These are phyloP conservation scores for Microthlaspi erraticum DNA, from an alignment of 345 rosid species.

Conservation along the genomic window DNA sequence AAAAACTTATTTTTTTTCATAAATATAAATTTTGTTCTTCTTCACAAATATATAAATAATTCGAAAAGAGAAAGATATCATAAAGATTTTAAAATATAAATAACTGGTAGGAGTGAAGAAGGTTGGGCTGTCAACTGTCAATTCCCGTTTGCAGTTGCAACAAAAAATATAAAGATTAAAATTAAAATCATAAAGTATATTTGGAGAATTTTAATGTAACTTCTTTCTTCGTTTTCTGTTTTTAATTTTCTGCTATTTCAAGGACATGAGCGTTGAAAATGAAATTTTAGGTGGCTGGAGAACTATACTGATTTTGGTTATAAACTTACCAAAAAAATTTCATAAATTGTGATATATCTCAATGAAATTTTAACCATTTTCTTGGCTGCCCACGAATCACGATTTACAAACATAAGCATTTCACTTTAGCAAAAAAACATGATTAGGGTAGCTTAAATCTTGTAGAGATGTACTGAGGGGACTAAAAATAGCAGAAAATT, in stretches of 20 bases:
- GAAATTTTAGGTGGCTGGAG: constrained; percentile 6
- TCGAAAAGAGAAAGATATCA: constrained; percentile 37
- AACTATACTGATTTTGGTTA: not conserved
- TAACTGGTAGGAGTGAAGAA: constrained; percentile 33
- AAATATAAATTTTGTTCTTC: not conserved
- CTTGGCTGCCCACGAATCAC: not conserved
- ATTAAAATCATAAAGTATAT: constrained; percentile 18
- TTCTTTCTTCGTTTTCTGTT: constrained; percentile 38
- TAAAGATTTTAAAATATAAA: too few relatives aligned
- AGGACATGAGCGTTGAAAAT: constrained; percentile 22
- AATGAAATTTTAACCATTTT: not conserved
- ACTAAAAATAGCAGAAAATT: not conserved
- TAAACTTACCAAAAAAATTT: not conserved
- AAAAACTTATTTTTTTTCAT: constrained; percentile 19
- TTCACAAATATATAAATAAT: not conserved
- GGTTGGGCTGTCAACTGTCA: constrained; percentile 58
- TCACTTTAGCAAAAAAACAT: too few relatives aligned
- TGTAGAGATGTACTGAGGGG: not conserved
- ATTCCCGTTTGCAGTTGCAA: constrained; percentile 55
- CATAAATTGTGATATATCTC: not conserved
- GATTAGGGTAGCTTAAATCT: not conserved
- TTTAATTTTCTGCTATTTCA: constrained; percentile 29
- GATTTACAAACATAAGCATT: not conserved
- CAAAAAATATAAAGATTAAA: constrained; percentile 14
- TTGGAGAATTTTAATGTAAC: constrained; percentile 37